A percentile compares a stretch with the other conserved stretches of the same genome.
phyloP scores from a whole-genome alignment of 2,329 filamentous ascomycete genomes.

The Phoma sp. region DNA sequence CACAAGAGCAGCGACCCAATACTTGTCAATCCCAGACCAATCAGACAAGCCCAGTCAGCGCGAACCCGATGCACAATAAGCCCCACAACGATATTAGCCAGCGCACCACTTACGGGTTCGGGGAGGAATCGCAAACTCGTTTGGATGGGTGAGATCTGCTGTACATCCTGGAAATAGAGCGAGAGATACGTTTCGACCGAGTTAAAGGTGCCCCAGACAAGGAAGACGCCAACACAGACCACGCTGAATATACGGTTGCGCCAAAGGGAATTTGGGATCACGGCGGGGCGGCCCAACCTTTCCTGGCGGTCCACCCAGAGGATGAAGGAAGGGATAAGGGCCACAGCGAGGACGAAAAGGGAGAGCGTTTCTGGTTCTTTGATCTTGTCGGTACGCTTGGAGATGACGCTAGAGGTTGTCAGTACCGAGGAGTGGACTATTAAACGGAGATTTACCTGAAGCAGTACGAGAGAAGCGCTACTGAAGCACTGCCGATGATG shows the following conservation, averaged over 20 bases:
- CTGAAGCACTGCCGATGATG: slow-evolving; percentile 53
- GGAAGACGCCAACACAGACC: slow-evolving; percentile 59
- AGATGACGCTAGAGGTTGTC: slow-evolving; percentile 39
- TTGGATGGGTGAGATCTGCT: slow-evolving; percentile 43
- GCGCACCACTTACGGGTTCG: slow-evolving; percentile 48
- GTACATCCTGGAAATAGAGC: slow-evolving; percentile 55
- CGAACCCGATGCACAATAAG: slow-evolving; percentile 55
- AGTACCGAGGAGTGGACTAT: not conserved
- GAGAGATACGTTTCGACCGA: slow-evolving; percentile 49
- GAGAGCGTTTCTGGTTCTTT: slow-evolving; percentile 54
- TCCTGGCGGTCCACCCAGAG: slow-evolving; percentile 63
- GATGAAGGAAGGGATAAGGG: slow-evolving; percentile 59
- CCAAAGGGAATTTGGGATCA: slow-evolving; percentile 71
- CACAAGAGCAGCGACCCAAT: slow-evolving; percentile 57
- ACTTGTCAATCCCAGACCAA: slow-evolving; percentile 34
- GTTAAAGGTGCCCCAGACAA: slow-evolving; percentile 49
- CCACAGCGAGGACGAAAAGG: slow-evolving; percentile 54
- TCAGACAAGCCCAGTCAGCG: slow-evolving; percentile 53
- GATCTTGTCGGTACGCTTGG: slow-evolving; percentile 53
- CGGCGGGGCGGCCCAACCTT: slow-evolving; percentile 55
- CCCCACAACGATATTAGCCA: slow-evolving; percentile 56
- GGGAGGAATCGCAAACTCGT: slow-evolving; percentile 55
- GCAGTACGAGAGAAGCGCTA: slow-evolving; percentile 62
- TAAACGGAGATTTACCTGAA: slow-evolving; percentile 55
- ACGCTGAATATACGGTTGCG: slow-evolving; percentile 63